phyloP scores from a whole-genome alignment of 495 filamentous ascomycete genomes.

The Chaetomium cochliodes region DNA sequence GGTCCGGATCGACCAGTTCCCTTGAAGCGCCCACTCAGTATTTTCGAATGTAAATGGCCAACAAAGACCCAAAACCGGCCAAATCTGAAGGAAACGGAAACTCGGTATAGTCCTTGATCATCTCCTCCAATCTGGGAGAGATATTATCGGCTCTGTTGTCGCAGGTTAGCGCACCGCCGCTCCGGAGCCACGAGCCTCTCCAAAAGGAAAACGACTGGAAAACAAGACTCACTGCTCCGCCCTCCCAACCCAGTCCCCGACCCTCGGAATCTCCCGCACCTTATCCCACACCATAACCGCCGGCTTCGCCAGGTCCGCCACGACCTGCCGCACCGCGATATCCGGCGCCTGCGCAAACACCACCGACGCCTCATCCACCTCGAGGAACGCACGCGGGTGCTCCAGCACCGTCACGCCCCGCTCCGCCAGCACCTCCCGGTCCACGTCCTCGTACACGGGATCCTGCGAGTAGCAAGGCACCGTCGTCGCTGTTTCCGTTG shows the following conservation, averaged over 20 bases:
- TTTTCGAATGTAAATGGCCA: constrained; percentile 13
- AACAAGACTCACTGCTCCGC: constrained; percentile 9
- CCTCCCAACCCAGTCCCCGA: constrained; percentile 4
- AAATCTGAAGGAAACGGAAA: constrained; percentile 9
- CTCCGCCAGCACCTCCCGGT: background rate
- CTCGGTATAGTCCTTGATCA: constrained; percentile 14
- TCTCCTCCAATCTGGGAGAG: constrained; percentile 13
- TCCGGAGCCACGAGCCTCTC: background rate
- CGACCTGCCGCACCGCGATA: constrained; percentile 1
- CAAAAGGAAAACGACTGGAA: background rate
- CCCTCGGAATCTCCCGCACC: constrained; percentile 8
- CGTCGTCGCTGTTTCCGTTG: background rate
- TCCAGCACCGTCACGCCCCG: constrained; percentile 5
- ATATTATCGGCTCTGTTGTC: constrained; percentile 10
- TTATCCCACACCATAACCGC: constrained; percentile 14
- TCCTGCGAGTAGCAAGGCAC: constrained; percentile 2
- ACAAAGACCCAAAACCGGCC: constrained; percentile 10
- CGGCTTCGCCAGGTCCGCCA: constrained; percentile 10
- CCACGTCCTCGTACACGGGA: background rate
- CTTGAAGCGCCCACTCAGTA: no score
- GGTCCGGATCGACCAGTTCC: no score
- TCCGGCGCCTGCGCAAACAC: background rate
- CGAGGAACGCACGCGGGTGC: background rate
- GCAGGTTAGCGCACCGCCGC: background rate
- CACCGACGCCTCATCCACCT: constrained; percentile 1